Percentiles rank a stretch among this genome's conserved stretches.
Conservation (phyloP, 1,284 basidiomycete genomes). For the Cystobasidium slooffiae region DNA sequence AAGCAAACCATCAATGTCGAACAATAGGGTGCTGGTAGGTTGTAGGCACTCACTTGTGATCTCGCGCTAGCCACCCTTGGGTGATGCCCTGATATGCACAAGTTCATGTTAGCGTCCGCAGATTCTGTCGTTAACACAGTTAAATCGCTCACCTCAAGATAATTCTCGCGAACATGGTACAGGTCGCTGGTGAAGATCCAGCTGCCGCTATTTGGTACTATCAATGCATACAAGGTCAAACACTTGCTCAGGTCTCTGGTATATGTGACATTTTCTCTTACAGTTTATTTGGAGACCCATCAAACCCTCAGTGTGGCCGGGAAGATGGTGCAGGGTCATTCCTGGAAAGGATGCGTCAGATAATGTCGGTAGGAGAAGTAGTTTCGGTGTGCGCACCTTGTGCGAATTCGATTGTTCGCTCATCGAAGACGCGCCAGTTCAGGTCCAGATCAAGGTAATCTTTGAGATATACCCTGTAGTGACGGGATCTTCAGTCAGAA, state of each 20-base stretch:
- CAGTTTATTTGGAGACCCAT: conserved; percentile 50
- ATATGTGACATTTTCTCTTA: conserved; percentile 22
- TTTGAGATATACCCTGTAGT: conserved; percentile 24
- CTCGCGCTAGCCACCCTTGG: conserved; percentile 45
- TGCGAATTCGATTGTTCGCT: conserved; percentile 50
- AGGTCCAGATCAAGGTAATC: conserved; percentile 32
- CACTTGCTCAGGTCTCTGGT: conserved; percentile 53
- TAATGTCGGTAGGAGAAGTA: not conserved
- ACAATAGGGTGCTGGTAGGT: not conserved
- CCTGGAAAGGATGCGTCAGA: conserved; percentile 32
- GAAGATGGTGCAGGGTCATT: conserved; percentile 53
- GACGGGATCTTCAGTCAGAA: not conserved
- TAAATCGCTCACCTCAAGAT: conserved; percentile 5
- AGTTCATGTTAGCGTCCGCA: not conserved
- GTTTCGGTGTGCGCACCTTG: conserved; percentile 38
- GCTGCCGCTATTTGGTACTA: conserved; percentile 21
- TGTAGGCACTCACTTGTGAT: conserved; percentile 30
- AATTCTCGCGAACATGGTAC: conserved; percentile 39
- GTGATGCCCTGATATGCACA: conserved; percentile 14
- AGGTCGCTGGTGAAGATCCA: conserved; percentile 43
- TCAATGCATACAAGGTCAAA: conserved; percentile 46
- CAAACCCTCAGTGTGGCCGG: conserved; percentile 55
- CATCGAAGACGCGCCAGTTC: conserved; percentile 37
- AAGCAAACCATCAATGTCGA: not conserved
- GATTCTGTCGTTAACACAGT: not conserved